Base-by-base conservation (phyloP, 2,329 filamentous ascomycete genomes). In the Helminthosporium solani region DNA sequence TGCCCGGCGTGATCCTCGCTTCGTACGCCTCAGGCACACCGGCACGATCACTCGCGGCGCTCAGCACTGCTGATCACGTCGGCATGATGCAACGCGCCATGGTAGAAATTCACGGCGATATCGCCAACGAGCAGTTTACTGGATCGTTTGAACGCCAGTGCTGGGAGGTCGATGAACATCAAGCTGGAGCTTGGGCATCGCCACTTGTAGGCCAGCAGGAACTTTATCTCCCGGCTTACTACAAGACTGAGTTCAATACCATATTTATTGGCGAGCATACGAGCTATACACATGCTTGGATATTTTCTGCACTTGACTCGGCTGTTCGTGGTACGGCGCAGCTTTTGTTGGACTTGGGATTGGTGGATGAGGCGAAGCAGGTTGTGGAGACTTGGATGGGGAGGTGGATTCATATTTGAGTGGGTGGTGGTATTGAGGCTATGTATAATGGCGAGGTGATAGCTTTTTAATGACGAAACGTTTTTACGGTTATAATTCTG, bases 241-340 rank as follows among this genome's bases (percentile, higher is more conserved):
- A 85, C 59, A 79, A 83, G 61, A 88, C 84, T 0, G 81, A 88
- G 64, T 78, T 77, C 52, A 81, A 84, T 38, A 83, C 84, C n/a
- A 81, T 88, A 27, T 87, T 87, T 48, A 73, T 86, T 1, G 70
- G 71, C 2, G 85, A 88, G 64, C 84, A 88, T 60, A 87, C 85
- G 0, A 81, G 78, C 6, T 87, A 84, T 60, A 89, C 85, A 0
- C 85, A 88, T 59, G 84, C 83, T 1, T 88, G 84, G 84, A 85
- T 87, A 40, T 78, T 79, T 25, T 81, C 78, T 2, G 85, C 85
- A 1, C 70, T 88, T 3, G 85, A 88, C 60, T 85, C 80, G 9
- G 84, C 82, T 0, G 80, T 88, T 1, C 73, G 85, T 1, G 83
- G 85, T 0, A 81, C 82, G 0, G 76, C 82, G 3, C 83, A 88